phyloP scores from a whole-genome alignment of 495 filamentous ascomycete species.

The Cercophora scortea region DNA sequence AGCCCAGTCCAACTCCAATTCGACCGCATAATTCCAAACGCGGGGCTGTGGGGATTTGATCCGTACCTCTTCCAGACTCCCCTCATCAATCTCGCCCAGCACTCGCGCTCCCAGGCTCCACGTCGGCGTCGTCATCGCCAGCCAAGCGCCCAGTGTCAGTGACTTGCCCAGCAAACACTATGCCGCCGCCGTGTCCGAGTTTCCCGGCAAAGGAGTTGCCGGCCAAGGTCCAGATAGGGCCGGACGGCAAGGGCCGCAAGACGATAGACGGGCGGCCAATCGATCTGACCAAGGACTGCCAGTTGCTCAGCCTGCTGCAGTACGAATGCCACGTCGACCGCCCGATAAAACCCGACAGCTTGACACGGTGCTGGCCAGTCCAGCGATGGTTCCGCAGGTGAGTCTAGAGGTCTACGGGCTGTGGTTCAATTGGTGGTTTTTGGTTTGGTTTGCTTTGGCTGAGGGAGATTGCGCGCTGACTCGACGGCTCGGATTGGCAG shows the following conservation, averaged over 20 bases:
- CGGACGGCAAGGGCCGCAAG: conserved; percentile 43
- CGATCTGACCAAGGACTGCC: conserved; percentile 56
- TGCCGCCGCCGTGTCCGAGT: conserved; percentile 52
- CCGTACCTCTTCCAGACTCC: conserved; percentile 34
- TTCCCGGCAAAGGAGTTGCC: conserved; percentile 50
- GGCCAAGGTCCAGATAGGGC: conserved; percentile 37
- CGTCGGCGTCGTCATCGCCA: neutral
- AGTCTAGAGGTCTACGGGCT: conserved; percentile 18
- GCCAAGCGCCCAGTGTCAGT: too few relatives aligned
- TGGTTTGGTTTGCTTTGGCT: neutral
- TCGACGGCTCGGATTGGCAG: conserved; percentile 31
- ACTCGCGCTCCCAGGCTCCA: conserved; percentile 52
- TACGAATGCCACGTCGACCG: conserved; percentile 66
- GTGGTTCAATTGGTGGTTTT: too few relatives aligned
- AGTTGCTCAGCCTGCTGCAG: conserved; percentile 71
- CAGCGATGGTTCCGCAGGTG: conserved; percentile 75
- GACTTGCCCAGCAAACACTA: conserved; percentile 15
- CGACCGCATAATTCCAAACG: neutral
- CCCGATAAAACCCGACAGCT: conserved; percentile 41
- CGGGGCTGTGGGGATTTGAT: neutral
- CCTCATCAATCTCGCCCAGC: conserved; percentile 39
- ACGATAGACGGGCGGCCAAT: conserved; percentile 32
- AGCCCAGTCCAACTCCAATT: neutral
- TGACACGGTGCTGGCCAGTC: conserved; percentile 64
- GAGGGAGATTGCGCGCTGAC: conserved; percentile 6